Evolutionary conservation across 495 filamentous ascomycete genomes (phyloP).

Genomic region (Apodospora peruviana): DNA sequence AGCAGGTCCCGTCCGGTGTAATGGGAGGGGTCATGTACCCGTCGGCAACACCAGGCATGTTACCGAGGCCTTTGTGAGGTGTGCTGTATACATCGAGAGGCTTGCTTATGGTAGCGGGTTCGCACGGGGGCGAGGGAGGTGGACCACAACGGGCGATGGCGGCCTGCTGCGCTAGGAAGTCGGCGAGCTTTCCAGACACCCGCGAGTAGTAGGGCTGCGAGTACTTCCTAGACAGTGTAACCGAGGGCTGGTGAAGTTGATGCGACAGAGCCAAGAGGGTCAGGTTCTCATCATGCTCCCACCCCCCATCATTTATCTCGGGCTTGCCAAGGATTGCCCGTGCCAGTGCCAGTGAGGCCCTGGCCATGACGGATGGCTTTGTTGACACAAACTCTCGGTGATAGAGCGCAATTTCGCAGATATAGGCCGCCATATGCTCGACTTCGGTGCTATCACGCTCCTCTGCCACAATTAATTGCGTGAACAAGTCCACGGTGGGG

Average conservation of each 20-base stretch:
- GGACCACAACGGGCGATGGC: slow-evolving; percentile 57
- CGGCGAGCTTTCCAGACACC: slow-evolving; percentile 74
- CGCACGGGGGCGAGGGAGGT: slow-evolving; percentile 65
- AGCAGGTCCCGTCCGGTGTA: slow-evolving; percentile 77
- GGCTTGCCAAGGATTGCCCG: slow-evolving; percentile 78
- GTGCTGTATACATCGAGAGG: slow-evolving; percentile 63
- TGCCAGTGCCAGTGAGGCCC: slow-evolving; percentile 78
- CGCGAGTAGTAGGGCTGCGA: slow-evolving; percentile 71
- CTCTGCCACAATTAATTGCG: slow-evolving; percentile 64
- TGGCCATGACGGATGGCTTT: slow-evolving; percentile 82
- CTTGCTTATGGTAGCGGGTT: slow-evolving; percentile 45
- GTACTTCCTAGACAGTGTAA: slow-evolving; percentile 84
- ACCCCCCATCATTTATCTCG: slow-evolving; percentile 67
- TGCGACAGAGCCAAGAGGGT: slow-evolving; percentile 79
- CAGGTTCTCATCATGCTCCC: slow-evolving; percentile 76
- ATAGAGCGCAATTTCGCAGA: slow-evolving; percentile 90
- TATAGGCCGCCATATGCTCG: slow-evolving; percentile 90
- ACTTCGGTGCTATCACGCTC: slow-evolving; percentile 78
- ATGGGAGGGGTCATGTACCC: slow-evolving; percentile 94
- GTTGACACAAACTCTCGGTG: slow-evolving; percentile 93
- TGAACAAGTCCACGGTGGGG: slow-evolving; percentile 89
- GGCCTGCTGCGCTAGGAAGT: slow-evolving; percentile 81
- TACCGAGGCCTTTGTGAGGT: slow-evolving; percentile 73
- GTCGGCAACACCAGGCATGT: slow-evolving; percentile 57
- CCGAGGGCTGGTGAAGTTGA: slow-evolving; percentile 79